Base-by-base conservation (phyloP, 345 rosid species). In the Populus simonii region DNA sequence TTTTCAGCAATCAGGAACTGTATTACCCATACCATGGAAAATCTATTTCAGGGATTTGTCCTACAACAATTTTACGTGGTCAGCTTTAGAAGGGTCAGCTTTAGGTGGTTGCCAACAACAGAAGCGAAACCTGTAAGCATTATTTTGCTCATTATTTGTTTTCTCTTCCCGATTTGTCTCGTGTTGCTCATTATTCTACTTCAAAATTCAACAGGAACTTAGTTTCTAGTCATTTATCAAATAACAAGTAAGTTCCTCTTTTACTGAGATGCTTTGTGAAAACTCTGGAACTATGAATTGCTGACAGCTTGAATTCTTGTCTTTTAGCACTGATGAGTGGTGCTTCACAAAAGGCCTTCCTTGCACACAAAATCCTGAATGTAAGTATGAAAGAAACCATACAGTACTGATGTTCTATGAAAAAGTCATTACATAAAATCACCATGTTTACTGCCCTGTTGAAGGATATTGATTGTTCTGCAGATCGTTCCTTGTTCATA, bases 281-380 rank as follows among this genome's bases (percentile, higher is more conserved):
- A 29, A 16, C 23, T 31, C 8, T 23, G 15, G 7, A 31, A 57
- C 16, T 15, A 55, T 35, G n/a, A 65, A 27, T 53, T 57, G 55
- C n/a, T 57, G 49, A 71, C 43, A 29, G n/a, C 1, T 3, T 29
- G 71, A 20, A 72, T 17, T 73, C 62, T 66, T 78, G 36, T 29
- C 36, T 47, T 35, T 67, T 43, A 79, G 81, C 36, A 29, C 10
- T 67, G 1, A 43, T 22, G 17, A 13, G 0, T 79, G 81, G 98
- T 95, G 98, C 89, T 81, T 90, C 80, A 84, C 25, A 71, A 76
- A 89, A 82, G 93, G 69, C 81, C 97, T 95, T 76, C 89, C 94
- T 20, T 92, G 99, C 84, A 66, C 82, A 0, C 57, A 15, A 61
- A 72, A 86, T 0, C 85, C 36, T 13, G n/a, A 80, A 66, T 62